Evolutionary conservation across 139 green algal species (phyloP), one percentile per base, ranked within the genome.

Genomic region (Coelastrella sp.): DNA sequence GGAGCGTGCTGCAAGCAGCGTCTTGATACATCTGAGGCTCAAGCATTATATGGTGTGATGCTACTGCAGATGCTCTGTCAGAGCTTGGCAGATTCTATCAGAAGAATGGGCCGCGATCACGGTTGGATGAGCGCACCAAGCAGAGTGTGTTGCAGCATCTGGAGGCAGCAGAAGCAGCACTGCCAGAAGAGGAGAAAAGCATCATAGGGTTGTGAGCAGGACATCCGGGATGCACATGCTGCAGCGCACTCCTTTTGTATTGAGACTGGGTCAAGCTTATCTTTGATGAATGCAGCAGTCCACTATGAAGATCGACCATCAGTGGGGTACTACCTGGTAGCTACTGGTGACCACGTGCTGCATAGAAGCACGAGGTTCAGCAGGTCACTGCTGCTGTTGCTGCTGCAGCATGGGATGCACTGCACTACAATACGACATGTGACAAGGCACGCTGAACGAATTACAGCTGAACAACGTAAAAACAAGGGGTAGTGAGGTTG

Each of bases 11-110:
- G 11, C 15, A 13, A 23, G 11, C 15, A 13, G 11, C 15, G 45
- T 1, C 1, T 9, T 57, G 45, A 57, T 57, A 3, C 1, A 57
- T 23, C 1, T 1, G 1, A 57, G 15, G 45, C 45, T 13, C 11
- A 57, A 9, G 15, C 11, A 9, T 57, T 57, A 23, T 0, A 57
- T 1, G 45, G 15, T 57, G 45, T 57, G 11, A 1, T 57, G 45
- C 45, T 63, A n/a, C 19, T 63, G 53, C 73, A 84, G 48, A 35
- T 23, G 35, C 79, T 3, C 64, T 92, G 40, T 41, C 45, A 7
- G 86, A 92, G 86, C 84, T 92, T 43, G 80, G 86, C 43, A 21
- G 69, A 34, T 92, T 87, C 38, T 90, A 90, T 51, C 34, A 83
- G 48, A 19, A n/a, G 51, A 40, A 51, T 21, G 80, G 80, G 3